These are phyloP conservation scores for Liriodendron chinense DNA, from an alignment of 164 flowering plant genomes.

Conservation along the genomic window DNA sequence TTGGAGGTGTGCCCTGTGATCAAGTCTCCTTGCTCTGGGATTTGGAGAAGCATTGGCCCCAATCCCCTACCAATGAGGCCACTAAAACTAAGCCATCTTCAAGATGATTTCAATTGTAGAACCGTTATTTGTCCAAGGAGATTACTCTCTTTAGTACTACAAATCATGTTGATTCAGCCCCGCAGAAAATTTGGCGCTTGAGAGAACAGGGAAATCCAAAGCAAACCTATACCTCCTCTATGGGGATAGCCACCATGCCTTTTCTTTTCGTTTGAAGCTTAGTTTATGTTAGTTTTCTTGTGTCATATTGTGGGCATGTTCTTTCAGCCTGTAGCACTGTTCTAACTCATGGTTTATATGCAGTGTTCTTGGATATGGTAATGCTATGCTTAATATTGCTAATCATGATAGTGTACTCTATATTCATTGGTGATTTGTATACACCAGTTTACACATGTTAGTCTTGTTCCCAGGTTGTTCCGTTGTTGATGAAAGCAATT, in stretches of 20 bases:
- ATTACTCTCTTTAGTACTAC: too few relatives aligned
- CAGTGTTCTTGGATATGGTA: background rate
- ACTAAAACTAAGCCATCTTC: too few relatives aligned
- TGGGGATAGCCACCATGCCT: background rate
- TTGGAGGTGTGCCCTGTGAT: too few relatives aligned
- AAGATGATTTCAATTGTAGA: too few relatives aligned
- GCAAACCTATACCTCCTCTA: background rate
- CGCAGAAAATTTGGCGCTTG: background rate
- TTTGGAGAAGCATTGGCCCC: too few relatives aligned
- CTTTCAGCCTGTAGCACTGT: background rate
- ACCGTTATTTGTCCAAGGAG: too few relatives aligned
- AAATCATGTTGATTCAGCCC: background rate
- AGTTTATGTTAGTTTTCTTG: background rate
- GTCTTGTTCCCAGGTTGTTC: constrained; percentile 74
- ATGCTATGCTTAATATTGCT: background rate
- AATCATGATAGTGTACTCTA: background rate
- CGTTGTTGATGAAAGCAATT: constrained; percentile 97
- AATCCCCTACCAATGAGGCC: too few relatives aligned
- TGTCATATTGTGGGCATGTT: background rate
- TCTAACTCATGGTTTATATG: too few relatives aligned
- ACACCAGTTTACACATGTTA: background rate
- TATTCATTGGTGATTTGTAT: background rate
- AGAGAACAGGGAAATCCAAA: background rate
- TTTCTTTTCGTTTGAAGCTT: background rate
- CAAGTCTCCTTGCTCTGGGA: too few relatives aligned